Evolutionary conservation across 257 asterid species (phyloP).

Genomic region (Echites panduratus): DNA sequence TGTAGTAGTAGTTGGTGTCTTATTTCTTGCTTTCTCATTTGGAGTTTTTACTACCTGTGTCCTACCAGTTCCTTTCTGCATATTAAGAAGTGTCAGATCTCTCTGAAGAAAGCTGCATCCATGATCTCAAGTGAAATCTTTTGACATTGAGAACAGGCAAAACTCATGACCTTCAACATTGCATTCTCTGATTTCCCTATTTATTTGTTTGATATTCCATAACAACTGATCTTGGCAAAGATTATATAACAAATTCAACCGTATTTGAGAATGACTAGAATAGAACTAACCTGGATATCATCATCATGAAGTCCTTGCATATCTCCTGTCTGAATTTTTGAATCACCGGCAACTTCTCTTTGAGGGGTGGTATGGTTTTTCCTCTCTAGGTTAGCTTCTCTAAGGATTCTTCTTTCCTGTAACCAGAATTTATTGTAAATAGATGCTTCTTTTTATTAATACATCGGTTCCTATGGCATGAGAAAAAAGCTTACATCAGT

Average conservation of each 20-base stretch:
- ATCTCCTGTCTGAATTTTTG: slow-evolving; percentile 26
- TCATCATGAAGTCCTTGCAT: slow-evolving; percentile 36
- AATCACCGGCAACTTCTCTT: slow-evolving; percentile 26
- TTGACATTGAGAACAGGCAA: background rate
- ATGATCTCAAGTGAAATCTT: slow-evolving; percentile 5
- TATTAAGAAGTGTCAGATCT: background rate
- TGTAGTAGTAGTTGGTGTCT: slow-evolving; percentile 26
- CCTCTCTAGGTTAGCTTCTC: slow-evolving; percentile 68
- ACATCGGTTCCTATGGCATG: background rate
- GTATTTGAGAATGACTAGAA: background rate
- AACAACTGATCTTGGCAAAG: background rate
- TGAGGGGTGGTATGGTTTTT: slow-evolving; percentile 26
- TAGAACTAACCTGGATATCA: slow-evolving; percentile 35
- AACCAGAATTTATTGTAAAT: slow-evolving; percentile 11
- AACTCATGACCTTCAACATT: background rate
- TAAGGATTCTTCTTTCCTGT: slow-evolving; percentile 90
- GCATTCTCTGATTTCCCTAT: background rate
- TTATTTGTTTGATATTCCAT: background rate
- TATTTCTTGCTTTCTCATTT: slow-evolving; percentile 33
- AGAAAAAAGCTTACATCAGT: slow-evolving; percentile 66
- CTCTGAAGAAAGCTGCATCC: slow-evolving; percentile 3
- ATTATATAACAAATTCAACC: background rate
- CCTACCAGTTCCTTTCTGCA: slow-evolving; percentile 35
- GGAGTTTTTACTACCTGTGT: slow-evolving; percentile 18
- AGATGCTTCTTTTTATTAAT: slow-evolving; percentile 10